phyloP scores from a whole-genome alignment of 2,329 filamentous ascomycete species.

The Colletotrichum shisoi region DNA sequence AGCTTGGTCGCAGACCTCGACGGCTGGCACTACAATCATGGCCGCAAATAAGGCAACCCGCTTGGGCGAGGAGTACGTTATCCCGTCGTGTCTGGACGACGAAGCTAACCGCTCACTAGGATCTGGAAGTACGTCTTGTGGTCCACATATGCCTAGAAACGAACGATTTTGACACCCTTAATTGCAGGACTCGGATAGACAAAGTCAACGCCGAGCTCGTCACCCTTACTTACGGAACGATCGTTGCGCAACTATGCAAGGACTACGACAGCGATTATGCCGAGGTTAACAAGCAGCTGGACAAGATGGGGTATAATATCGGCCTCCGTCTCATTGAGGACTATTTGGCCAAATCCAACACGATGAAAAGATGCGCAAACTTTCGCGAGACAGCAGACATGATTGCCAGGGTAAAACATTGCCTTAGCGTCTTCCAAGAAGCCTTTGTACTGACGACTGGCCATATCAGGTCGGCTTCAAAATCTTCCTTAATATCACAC shows the following conservation, averaged over 20 bases:
- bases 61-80: slow-evolving; percentile 67
- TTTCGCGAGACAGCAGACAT: slow-evolving; percentile 97
- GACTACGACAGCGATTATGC: slow-evolving; percentile 94
- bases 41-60: slow-evolving; percentile 68
- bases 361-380: slow-evolving; percentile 85
- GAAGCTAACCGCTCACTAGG: slow-evolving; percentile 56
- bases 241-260: slow-evolving; percentile 94
- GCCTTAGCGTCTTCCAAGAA: not conserved
- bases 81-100: not conserved
- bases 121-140: slow-evolving; percentile 85
- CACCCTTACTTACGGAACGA: slow-evolving; percentile 95
- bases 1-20: not conserved
- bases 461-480: slow-evolving; percentile 86
- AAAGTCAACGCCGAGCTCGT: slow-evolving; percentile 98
- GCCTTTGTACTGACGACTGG: slow-evolving; percentile 39
- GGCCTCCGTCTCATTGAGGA: slow-evolving; percentile 95
- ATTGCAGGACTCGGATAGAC: slow-evolving; percentile 83
- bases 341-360: slow-evolving; percentile 94
- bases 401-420: slow-evolving; percentile 79
- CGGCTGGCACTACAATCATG: slow-evolving; percentile 50
- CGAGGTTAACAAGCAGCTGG: slow-evolving; percentile 96
- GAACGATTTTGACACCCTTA: slow-evolving; percentile 42
- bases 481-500: slow-evolving; percentile 97
- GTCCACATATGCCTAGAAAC: not conserved
- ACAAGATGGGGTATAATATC: slow-evolving; percentile 99